Percentiles rank a stretch among this genome's conserved stretches.
Evolutionary conservation across 2,329 filamentous ascomycete genomes (phyloP).

Genomic region (Neonectria ditissima): DNA sequence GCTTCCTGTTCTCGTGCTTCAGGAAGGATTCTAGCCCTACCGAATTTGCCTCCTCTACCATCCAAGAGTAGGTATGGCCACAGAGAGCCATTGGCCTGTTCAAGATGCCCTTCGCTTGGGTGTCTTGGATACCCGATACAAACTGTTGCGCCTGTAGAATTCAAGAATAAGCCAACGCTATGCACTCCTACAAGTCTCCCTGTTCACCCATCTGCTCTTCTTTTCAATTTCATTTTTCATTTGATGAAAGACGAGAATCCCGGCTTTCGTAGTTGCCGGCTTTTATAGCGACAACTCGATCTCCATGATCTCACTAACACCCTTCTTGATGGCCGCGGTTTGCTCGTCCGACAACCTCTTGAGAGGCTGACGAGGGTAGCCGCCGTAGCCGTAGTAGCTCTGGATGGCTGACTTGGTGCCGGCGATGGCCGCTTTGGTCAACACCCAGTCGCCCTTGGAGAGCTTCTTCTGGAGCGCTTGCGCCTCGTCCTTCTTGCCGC

Average conservation of each 20-base stretch:
- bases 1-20: conserved; percentile 15
- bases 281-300: conserved; percentile 66
- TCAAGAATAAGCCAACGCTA: conserved; percentile 24
- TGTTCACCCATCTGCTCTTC: conserved; percentile 11
- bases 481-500: conserved; percentile 81
- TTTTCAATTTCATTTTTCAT: background rate
- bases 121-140: conserved; percentile 22
- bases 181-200: conserved; percentile 21
- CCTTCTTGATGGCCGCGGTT: conserved; percentile 64
- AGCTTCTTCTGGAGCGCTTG: conserved; percentile 81
- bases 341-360: conserved; percentile 72
- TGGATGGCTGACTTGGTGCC: conserved; percentile 89
- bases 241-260: background rate
- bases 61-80: conserved; percentile 2
- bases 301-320: conserved; percentile 73
- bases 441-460: conserved; percentile 82
- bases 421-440: conserved; percentile 85
- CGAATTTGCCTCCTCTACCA: conserved; percentile 17
- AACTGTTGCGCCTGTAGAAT: conserved; percentile 16
- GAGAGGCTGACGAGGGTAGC: conserved; percentile 78
- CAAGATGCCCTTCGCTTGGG: conserved; percentile 14
- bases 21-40: conserved; percentile 2
- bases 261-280: background rate
- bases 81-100: conserved; percentile 12
- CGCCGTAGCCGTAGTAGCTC: conserved; percentile 84